Conservation (phyloP, 139 green algal genomes). For the Astrephomene gubernaculifera region DNA sequence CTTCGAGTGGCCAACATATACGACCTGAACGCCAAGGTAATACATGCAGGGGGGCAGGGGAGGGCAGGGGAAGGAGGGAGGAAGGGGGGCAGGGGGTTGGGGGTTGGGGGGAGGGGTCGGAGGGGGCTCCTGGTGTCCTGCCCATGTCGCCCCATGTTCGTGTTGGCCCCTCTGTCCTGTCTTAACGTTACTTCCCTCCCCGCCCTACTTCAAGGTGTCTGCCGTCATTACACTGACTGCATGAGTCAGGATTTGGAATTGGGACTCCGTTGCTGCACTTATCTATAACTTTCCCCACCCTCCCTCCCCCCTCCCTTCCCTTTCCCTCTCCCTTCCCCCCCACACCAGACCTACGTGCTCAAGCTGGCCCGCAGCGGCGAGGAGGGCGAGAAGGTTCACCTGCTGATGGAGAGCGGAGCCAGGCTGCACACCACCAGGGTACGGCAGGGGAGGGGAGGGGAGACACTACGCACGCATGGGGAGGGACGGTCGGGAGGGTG, state of each 20-base stretch:
- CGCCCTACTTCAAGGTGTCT: too few relatives aligned
- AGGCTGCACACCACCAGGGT: conserved; percentile 93
- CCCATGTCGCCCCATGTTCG: background rate
- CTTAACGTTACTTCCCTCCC: too few relatives aligned
- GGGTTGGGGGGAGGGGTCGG: background rate
- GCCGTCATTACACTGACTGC: too few relatives aligned
- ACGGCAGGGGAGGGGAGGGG: background rate
- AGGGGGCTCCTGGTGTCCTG: background rate
- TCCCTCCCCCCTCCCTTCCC: background rate
- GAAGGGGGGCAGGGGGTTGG: background rate
- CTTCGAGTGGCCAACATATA: conserved; percentile 95
- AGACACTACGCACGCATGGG: background rate
- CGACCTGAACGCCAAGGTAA: conserved; percentile 93
- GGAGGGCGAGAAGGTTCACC: conserved; percentile 93
- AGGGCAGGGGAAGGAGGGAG: background rate
- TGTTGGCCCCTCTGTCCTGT: background rate
- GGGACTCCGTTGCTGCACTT: too few relatives aligned
- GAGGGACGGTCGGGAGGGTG: background rate
- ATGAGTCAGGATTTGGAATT: too few relatives aligned
- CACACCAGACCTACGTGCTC: conserved; percentile 88
- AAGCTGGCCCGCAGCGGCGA: conserved; percentile 91
- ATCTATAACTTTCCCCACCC: too few relatives aligned
- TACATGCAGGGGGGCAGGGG: too few relatives aligned
- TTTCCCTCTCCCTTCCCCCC: background rate
- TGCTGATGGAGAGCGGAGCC: conserved; percentile 92